Evolutionary conservation across 1,284 basidiomycete species (phyloP).

Genomic region (Ceratobasidium sp.): DNA sequence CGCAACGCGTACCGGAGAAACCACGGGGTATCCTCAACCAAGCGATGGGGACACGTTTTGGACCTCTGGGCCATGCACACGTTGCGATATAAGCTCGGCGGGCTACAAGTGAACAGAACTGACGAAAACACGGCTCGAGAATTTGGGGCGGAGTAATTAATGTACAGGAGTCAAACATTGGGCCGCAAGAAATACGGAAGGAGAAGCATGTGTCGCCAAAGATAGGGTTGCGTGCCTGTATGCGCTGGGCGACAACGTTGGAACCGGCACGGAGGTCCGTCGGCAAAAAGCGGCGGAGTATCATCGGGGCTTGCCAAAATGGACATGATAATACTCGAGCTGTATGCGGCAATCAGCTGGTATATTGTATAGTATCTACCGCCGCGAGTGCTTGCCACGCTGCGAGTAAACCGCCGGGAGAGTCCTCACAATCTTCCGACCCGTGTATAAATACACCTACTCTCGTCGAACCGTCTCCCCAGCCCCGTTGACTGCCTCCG

Average conservation of each 20-base stretch:
- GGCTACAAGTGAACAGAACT: background rate
- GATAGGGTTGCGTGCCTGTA: slow-evolving; percentile 35
- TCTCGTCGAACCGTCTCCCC: slow-evolving; percentile 20
- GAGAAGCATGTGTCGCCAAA: slow-evolving; percentile 19
- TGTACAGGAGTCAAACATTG: slow-evolving; percentile 8
- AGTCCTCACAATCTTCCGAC: slow-evolving; percentile 34
- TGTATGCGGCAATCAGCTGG: slow-evolving; percentile 40
- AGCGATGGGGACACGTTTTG: slow-evolving; percentile 23
- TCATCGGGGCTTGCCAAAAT: slow-evolving; percentile 38
- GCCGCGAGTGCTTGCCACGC: slow-evolving; percentile 42
- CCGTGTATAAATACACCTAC: slow-evolving; percentile 39
- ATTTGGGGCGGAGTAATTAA: slow-evolving; percentile 39
- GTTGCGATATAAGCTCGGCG: slow-evolving; percentile 42
- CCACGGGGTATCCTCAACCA: slow-evolving; percentile 26
- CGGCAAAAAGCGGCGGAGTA: slow-evolving; percentile 39
- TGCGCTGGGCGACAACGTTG: slow-evolving; percentile 36
- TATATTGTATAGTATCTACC: slow-evolving; percentile 43
- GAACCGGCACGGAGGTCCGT: slow-evolving; percentile 45
- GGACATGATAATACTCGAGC: slow-evolving; percentile 41
- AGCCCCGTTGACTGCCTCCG: slow-evolving; percentile 28
- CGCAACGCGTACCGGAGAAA: slow-evolving; percentile 40
- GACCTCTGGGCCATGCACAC: background rate
- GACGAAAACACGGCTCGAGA: background rate
- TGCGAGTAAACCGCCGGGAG: slow-evolving; percentile 31
- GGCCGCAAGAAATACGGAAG: slow-evolving; percentile 43